Conservation (phyloP, 2,329 filamentous ascomycete genomes). For the Hypocrella siamensis region DNA sequence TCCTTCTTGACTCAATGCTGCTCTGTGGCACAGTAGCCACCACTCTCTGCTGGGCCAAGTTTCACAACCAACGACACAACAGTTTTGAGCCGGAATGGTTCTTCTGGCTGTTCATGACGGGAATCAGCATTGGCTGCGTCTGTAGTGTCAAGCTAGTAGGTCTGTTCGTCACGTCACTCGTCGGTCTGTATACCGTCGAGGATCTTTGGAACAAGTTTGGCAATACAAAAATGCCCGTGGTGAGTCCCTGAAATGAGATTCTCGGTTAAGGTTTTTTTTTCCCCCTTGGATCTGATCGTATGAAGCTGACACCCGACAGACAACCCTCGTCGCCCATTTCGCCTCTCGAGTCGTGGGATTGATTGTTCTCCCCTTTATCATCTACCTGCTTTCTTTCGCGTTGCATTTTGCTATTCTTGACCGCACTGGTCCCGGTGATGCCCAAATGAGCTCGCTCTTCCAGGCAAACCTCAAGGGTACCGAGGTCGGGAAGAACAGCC, state of each 20-base stretch:
- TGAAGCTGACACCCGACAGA: conserved; percentile 11
- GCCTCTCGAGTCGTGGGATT: conserved; percentile 68
- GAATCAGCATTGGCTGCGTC: conserved; percentile 91
- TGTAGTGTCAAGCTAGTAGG: conserved; percentile 98
- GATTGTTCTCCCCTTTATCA: conserved; percentile 74
- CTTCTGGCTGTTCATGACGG: conserved; percentile 83
- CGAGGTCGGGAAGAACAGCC: conserved; percentile 86
- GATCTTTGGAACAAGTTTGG: conserved; percentile 98
- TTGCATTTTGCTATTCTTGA: conserved; percentile 88
- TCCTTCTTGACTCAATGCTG: conserved; percentile 96
- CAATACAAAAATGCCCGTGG: conserved; percentile 76
- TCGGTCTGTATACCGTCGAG: conserved; percentile 89
- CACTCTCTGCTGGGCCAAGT: conserved; percentile 91
- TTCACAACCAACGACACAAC: conserved; percentile 73
- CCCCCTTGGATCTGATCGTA: neutral
- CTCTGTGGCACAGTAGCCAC: conserved; percentile 98
- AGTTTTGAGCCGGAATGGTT: conserved; percentile 90
- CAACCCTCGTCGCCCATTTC: conserved; percentile 62
- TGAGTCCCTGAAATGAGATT: conserved; percentile 20
- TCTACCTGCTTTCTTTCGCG: conserved; percentile 94
- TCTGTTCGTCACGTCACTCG: conserved; percentile 85
- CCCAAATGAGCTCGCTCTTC: conserved; percentile 99
- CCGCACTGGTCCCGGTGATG: conserved; percentile 87
- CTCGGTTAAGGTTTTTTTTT: conserved; percentile 3
- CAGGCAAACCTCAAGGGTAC: conserved; percentile 92